Evolutionary conservation across 1,284 basidiomycete species (phyloP).

Genomic region (Naganishia albida): DNA sequence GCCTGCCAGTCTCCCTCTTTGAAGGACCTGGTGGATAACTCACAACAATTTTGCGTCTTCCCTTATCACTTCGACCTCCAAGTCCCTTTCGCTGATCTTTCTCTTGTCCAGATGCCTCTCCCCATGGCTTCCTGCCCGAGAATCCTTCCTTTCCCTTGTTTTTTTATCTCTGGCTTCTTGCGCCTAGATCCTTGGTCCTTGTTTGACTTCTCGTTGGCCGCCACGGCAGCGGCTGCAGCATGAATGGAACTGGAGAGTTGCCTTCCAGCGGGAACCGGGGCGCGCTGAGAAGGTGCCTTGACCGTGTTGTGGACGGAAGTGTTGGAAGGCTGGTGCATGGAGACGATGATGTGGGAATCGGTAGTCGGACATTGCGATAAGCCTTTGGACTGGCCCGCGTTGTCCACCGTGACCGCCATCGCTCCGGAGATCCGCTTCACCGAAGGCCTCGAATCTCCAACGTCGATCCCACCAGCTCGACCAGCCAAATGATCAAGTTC

Average conservation of each 20-base stretch:
- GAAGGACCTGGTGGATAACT: neutral
- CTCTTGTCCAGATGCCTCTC: neutral
- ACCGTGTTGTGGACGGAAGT: neutral
- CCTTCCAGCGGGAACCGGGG: neutral
- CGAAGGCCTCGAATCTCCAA: neutral
- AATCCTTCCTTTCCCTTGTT: neutral
- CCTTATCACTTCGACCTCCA: neutral
- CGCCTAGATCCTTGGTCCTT: slow-evolving; percentile 1
- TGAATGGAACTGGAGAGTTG: slow-evolving; percentile 10
- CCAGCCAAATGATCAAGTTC: neutral
- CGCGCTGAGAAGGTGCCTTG: neutral
- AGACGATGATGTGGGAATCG: no score
- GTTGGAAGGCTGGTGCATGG: no score
- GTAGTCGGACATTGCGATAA: neutral
- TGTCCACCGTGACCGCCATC: neutral
- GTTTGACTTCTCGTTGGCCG: neutral
- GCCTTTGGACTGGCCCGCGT: neutral
- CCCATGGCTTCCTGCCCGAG: neutral
- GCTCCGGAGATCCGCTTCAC: slow-evolving; percentile 7
- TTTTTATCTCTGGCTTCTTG: neutral
- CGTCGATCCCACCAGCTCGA: neutral
- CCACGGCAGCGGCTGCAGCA: neutral
- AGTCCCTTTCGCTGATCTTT: neutral
- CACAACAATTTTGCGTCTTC: neutral
- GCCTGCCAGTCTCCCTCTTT: no score